Base-by-base conservation (phyloP, 73 alveolate species). In the Paramecium primaurelia region DNA sequence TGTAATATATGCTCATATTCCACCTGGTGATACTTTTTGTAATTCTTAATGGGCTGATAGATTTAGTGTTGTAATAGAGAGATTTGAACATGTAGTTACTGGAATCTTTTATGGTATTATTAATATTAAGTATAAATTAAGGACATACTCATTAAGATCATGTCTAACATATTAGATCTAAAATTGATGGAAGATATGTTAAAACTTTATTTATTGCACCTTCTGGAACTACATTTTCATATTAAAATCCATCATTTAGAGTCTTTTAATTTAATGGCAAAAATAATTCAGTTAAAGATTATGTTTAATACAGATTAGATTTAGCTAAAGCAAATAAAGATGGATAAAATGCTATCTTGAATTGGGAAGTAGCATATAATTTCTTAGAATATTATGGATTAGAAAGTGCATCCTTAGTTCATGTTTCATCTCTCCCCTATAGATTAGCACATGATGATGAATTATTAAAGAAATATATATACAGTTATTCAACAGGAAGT, bases 131-230 rank as follows among this genome's bases (percentile, higher is more conserved):
- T 14, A 45, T 45, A 45, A 59, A 11, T 59, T 6, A 4, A 59
- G 77, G 99, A n/a, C 99, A 96, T 92, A 91, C 99, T 3, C 99
- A 96, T 73, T 92, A 93, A 71, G 99, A 96, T 77, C 95, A 95
- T 77, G 88, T 95, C 12, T 86, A 86, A 59, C 94, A 91, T 28
- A 93, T 96, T 80, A 94, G 97, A 92, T 95, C 95, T 71, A 87
- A 93, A 73, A 88, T 86, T 71, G 92, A 86, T 44, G 93, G 95
- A 44, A 91, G 88, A 32, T 95, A 97, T 11, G 89, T 95, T 8
- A 93, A 92, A 25, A 71, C 96, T 37, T 88, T 93, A 75, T 96
- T 93, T 90, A 83, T 96, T 83, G 96, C 96, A 51, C 96, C 98
- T 8, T 95, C 97, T 51, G 93, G 96, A 34, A 96, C 99, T 26